Conservation (phyloP, 768 basidiomycete species). For the Leccinum arenicola region DNA sequence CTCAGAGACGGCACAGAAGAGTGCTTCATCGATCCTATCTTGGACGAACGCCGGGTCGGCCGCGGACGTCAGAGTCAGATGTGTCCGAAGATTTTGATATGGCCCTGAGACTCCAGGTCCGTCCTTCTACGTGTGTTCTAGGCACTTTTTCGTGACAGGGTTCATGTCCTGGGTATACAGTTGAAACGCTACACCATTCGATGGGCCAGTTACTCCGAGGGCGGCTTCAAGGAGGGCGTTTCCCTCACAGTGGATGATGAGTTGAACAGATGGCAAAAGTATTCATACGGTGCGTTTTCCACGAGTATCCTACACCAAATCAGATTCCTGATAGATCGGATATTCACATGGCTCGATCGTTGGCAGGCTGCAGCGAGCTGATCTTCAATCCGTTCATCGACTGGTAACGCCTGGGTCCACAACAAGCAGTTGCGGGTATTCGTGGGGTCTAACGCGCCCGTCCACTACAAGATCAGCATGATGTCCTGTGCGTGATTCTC, state of each 20-base stretch:
- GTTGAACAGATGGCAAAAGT: conserved; percentile 91
- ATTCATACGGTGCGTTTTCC: conserved; percentile 54
- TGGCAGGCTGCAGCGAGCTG: conserved; percentile 44
- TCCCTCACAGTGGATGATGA: conserved; percentile 89
- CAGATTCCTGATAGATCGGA: conserved; percentile 29
- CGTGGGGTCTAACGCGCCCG: conserved; percentile 73
- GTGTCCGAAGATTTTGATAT: conserved; percentile 74
- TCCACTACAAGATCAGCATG: conserved; percentile 77
- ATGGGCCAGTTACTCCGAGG: conserved; percentile 84
- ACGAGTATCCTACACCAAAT: conserved; percentile 26
- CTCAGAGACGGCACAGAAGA: no score
- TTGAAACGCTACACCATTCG: conserved; percentile 31
- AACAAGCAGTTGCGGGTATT: conserved; percentile 76
- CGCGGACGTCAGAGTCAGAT: conserved; percentile 40
- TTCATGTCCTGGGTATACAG: conserved; percentile 4
- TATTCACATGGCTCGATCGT: conserved; percentile 26
- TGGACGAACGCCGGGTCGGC: no score
- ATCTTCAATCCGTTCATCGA: conserved; percentile 80
- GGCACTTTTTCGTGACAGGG: neutral
- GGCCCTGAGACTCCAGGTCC: conserved; percentile 52
- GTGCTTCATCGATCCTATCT: no score
- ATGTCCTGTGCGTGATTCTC: conserved; percentile 42
- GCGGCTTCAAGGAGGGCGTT: conserved; percentile 94
- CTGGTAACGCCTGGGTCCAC: conserved; percentile 77
- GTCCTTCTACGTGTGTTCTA: neutral